Evolutionary conservation across 1,139 yeast genomes (phyloP), one percentile per base, ranked within the genome.

Genomic region (Saccharomyces hybrid): DNA sequence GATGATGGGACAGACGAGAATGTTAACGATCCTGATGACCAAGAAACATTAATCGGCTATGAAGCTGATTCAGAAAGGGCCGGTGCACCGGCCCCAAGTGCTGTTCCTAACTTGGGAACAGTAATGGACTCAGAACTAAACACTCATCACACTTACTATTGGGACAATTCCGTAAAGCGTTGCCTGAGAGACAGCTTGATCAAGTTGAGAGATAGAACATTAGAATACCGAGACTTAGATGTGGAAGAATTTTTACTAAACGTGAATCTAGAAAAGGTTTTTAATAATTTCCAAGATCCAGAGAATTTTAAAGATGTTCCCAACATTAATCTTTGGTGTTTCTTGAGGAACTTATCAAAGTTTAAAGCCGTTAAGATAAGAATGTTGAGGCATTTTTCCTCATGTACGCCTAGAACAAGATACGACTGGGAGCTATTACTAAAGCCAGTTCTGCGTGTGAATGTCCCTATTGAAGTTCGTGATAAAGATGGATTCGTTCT

Each of bases 351-450:
- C 0, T 52, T 72, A 29, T 64, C 69, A 1, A 61, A 56, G 12
- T 72, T 67, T 52, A 59, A 62, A 29, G 63, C 71, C 6, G 70
- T 73, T 4, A 71, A 69, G 51, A 71, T 73, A 34, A 62, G 68
- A 6, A 61, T 72, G 70, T 55, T 73, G 38, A 67, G 71, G 55
- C 69, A 65, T 52, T 71, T 71, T 65, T 59, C 66, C 26, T 62
- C 70, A 34, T 73, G 74, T 55, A 73, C 74, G 9, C 65, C 70
- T 38, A 64, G 75, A 56, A 62, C 68, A 1, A 65, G 71, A 51
- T 60, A 64, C 32, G 76, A 73, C 53, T 73, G 76, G 76, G 73
- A 68, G 42, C 48, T 62, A 6, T 55, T 73, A 9, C 51, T 73
- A 4, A 56, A 58, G 12, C 73, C 74, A 0, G 70, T 73, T n/a